Base-by-base conservation (phyloP, 2,329 filamentous ascomycete genomes). In the Fusarium austroafricanum region DNA sequence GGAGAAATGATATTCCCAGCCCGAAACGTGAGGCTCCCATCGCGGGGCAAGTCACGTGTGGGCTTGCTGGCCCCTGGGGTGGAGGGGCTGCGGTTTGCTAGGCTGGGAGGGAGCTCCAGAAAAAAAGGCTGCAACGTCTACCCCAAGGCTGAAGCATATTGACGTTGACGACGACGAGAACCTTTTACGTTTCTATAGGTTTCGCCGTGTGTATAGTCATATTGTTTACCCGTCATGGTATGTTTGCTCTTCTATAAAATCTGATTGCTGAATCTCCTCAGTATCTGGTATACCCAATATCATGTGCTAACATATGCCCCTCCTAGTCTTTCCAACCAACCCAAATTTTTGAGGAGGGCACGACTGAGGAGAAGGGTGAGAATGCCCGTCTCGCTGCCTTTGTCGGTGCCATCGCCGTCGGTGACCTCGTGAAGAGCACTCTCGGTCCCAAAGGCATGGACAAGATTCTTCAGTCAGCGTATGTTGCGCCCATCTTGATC, bases 311-410 rank as follows among this genome's bases (percentile, higher is more conserved):
- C 61, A 49, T 67, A 47, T 67, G 55, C 61, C 67, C 73, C 83
- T 67, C 61, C 54, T 65, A 81, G 79, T 90, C 88, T 73, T 90
- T 90, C 81, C 96, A 94, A 83, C 94, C 95, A 76, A 97, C 94
- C 68, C 95, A 98, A 83, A 98, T 98, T 85, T 98, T 98, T 83
- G 93, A 94, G 76, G 93, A 97, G 81, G 94, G 96, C 79, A 96
- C 96, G 73, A 96, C 92, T 59, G 93, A 98, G 83, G 95, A 98
- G 84, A 98, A 97, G 85, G 96, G 96, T 76, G 95, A 98, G 85
- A 98, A 98, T 92, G 95, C 96, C 76, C 93, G 95, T 87, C 91
- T 98, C 74, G 92, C 93, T n/a, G 95, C 95, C 70, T 99, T 99
- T 76, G 95, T 99, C 56, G 96, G 96, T 75, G 96, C 96, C 79